Conservation (phyloP, 768 basidiomycete genomes). For the Boletus barrowsii region DNA sequence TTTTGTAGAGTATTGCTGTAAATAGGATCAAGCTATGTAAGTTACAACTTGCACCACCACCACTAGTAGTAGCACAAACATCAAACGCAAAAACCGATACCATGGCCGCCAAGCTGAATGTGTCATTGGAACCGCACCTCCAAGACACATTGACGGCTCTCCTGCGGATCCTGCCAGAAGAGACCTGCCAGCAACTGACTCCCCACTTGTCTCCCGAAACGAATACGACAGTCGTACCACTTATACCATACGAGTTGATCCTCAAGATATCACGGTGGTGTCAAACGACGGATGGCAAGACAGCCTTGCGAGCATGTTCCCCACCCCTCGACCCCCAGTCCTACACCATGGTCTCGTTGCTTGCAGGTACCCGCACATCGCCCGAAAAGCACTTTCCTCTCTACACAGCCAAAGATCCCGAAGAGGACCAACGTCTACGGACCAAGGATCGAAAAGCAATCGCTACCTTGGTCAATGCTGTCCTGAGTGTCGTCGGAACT, state of each 20-base stretch:
- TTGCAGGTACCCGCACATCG: slow-evolving; percentile 77
- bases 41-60: too few species aligned
- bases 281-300: slow-evolving; percentile 47
- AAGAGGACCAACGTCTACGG: slow-evolving; percentile 44
- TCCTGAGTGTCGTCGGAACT: slow-evolving; percentile 65
- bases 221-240: slow-evolving; percentile 18
- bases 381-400: slow-evolving; percentile 68
- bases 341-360: slow-evolving; percentile 70
- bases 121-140: slow-evolving; percentile 71
- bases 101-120: slow-evolving; percentile 37
- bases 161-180: slow-evolving; percentile 41
- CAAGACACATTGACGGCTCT: slow-evolving; percentile 46
- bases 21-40: too few species aligned
- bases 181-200: slow-evolving; percentile 41
- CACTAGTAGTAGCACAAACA: too few species aligned
- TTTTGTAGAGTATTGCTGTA: background rate
- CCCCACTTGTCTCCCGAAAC: slow-evolving; percentile 32
- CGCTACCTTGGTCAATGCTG: slow-evolving; percentile 64
- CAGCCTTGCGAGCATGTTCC: slow-evolving; percentile 36
- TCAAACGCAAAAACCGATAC: too few species aligned
- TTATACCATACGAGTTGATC: slow-evolving; percentile 63
- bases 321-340: slow-evolving; percentile 48
- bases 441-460: slow-evolving; percentile 62
- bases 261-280: slow-evolving; percentile 66
- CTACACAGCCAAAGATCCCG: slow-evolving; percentile 45